Evolutionary conservation across 2,329 filamentous ascomycete species (phyloP), one percentile per base, ranked within the genome.

Genomic region (Pleoardoris graminearum): DNA sequence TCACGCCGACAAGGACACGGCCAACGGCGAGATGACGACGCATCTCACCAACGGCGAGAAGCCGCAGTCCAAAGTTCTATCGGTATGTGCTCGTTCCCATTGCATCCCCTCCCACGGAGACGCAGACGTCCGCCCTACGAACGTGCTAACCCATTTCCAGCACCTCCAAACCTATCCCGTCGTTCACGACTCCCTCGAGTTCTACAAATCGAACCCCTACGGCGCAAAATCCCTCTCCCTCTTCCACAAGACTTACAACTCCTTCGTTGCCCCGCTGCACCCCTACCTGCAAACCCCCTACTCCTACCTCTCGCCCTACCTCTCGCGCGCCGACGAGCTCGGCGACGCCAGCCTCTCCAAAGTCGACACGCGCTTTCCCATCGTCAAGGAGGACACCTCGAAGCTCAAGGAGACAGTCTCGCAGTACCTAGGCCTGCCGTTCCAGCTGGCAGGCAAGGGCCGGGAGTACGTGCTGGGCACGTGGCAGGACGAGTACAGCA

Each of bases 111-210:
- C 46, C 35, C 17, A 44, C 39, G 12, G 32, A 58, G 60, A 53
- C 59, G 49, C 6, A n/a, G n/a, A n/a, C n/a, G n/a, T n/a, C n/a
- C n/a, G n/a, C 30, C 30, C 37, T 16, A 23, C 17, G 22, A 33
- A 10, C 8, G 14, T 36, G 16, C 44, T 47, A 16, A 47, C 44
- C n/a, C 29, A 12, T 12, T 38, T 21, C 35, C 64, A 96, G 90
- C 92, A 97, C 72, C 82, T 97, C 58, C 81, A 86, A 64, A 87
- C 87, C 61, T 96, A 96, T 76, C 93, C 93, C 35, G 76, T 95
- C 61, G 83, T 97, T 70, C 85, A 84, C 69, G 91, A 96, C 74
- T 79, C 86, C 67, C 85, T 96, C 75, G 79, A 84, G 55, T 86
- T 85, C 69, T 87, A 95, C 82, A 90, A 91, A 76, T 79, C 83